These are phyloP conservation scores for Stachybotrys chlorohalonatus DNA, from an alignment of 2,329 filamentous ascomycete genomes.

Conservation along the genomic window DNA sequence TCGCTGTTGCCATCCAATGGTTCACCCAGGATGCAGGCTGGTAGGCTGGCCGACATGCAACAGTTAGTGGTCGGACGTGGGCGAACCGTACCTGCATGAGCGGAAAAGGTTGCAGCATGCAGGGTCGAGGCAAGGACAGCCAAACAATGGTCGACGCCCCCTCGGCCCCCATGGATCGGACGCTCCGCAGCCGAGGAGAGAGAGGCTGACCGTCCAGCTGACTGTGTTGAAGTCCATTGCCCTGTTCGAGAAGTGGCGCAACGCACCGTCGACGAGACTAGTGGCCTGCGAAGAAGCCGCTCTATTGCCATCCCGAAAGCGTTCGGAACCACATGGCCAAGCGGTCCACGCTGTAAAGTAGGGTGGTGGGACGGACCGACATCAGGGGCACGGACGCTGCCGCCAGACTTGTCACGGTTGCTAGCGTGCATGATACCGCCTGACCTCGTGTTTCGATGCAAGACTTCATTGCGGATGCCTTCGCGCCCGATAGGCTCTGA, in stretches of 20 bases:
- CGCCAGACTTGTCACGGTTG: not conserved
- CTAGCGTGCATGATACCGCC: not conserved
- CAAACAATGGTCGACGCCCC: not conserved
- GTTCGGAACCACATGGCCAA: no score
- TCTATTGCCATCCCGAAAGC: not conserved
- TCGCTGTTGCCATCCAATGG: no score
- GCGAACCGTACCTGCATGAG: not conserved
- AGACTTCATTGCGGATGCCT: no score
- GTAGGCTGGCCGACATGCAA: no score
- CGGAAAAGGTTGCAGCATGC: not conserved
- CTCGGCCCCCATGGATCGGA: not conserved
- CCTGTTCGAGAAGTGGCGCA: not conserved
- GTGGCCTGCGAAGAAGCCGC: not conserved
- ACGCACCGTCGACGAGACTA: not conserved
- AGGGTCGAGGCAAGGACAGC: not conserved
- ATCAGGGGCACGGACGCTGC: not conserved
- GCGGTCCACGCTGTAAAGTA: not conserved
- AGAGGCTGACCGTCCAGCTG: not conserved
- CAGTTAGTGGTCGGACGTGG: not conserved
- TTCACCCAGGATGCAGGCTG: no score
- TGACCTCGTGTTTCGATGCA: no score
- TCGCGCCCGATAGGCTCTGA: no score
- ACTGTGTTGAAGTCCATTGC: not conserved
- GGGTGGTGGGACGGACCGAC: not conserved
- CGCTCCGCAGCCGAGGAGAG: not conserved